phyloP scores from a whole-genome alignment of 257 asterid species.

The Eucommia ulmoides region DNA sequence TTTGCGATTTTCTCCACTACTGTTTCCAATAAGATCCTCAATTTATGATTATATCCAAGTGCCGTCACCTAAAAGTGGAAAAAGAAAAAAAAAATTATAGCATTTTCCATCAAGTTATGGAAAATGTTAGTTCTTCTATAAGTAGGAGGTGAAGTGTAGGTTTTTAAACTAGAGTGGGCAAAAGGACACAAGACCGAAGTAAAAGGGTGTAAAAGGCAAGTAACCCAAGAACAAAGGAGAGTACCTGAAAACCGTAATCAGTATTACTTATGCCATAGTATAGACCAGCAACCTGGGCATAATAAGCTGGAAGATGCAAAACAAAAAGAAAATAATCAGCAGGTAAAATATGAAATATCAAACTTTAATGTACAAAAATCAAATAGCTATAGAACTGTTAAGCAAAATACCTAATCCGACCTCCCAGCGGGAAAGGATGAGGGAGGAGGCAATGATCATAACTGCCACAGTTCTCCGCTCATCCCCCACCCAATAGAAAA shows the following conservation, averaged over 20 bases:
- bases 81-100: constrained; percentile 1
- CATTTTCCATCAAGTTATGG: no score
- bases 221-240: no score
- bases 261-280: constrained; percentile 56
- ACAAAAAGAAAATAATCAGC: constrained; percentile 12
- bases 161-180: no score
- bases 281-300: constrained; percentile 98
- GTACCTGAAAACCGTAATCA: constrained; percentile 81
- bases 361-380: no score
- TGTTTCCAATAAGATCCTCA: constrained; percentile 67
- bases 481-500: no score
- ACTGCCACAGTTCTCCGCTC: not conserved
- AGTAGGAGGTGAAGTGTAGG: no score
- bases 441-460: not conserved
- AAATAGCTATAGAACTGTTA: no score
- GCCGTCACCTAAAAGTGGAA: constrained; percentile 55
- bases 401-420: no score
- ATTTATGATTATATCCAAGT: constrained; percentile 82
- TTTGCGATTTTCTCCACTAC: constrained; percentile 54
- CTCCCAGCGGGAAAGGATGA: not conserved
- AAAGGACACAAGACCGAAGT: no score
- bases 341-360: no score
- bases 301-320: constrained; percentile 57
- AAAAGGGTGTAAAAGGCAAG: no score
- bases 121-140: no score